Evolutionary conservation across 1,284 basidiomycete species (phyloP), one percentile per base, ranked within the genome.

Genomic region (Chondrostereum purpureum): DNA sequence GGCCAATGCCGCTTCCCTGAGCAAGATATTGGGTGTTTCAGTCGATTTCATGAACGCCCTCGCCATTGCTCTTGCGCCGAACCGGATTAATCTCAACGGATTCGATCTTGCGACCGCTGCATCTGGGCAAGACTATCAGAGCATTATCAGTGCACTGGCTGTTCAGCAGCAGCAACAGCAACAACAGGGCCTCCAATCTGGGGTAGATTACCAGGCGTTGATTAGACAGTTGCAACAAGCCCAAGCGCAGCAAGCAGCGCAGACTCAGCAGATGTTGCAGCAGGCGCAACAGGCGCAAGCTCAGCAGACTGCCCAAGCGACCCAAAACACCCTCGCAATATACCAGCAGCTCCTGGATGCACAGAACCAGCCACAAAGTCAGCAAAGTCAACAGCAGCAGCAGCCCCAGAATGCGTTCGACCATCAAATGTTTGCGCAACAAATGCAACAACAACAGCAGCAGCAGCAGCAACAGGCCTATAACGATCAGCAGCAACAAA

Each of bases 81-180:
- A 31, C 27, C 27, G 27, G n/a, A n/a, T n/a, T n/a, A n/a, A n/a
- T n/a, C n/a, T n/a, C n/a, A n/a, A n/a, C n/a, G n/a, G n/a, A n/a
- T 31, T 31, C n/a, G 27, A 31, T n/a, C 27, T 31, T n/a, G 27
- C 8, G 27, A n/a, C 8, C 27, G 27, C 27, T 31, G n/a, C n/a
- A 8, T 8, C 39, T 21, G 39, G 39, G 22, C 16, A n/a, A 23
- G 39, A 41, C 23, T 41, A 41, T 11, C 39, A 41, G 17, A 10
- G 18, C 10, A 3, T 41, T 41, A 41, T 41, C 17, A 10, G 23
- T 3, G 39, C 39, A 12, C 17, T 41, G 17, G 10, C 8, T 8
- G 16, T 8, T n/a, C 36, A 38, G 36, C 36, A 38, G 8, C 37
- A 39, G 37, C 18, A 14, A 39, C 37, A 39, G 37, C 37, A 41